phyloP scores from a whole-genome alignment of 441 rosid genomes.

The Populus tomentosa region DNA sequence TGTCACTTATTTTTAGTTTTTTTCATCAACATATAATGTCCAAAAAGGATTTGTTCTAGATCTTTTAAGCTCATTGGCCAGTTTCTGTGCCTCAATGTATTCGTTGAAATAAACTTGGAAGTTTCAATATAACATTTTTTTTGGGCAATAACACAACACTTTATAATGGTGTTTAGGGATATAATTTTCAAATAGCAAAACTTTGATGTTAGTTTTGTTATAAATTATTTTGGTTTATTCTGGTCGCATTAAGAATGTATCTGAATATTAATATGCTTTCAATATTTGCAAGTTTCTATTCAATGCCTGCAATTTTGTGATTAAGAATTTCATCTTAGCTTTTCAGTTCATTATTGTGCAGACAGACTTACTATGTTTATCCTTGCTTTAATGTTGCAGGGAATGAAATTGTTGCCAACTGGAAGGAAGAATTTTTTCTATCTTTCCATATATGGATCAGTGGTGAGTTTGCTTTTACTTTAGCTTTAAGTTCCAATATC shows the following conservation, averaged over 20 bases:
- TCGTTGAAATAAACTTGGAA: not conserved
- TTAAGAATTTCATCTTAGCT: slow-evolving; percentile 5
- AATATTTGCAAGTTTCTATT: not conserved
- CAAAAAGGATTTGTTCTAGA: not conserved
- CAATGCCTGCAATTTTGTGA: not conserved
- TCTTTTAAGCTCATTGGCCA: not conserved
- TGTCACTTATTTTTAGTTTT: not conserved
- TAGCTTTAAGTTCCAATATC: not conserved
- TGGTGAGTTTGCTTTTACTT: slow-evolving; percentile 47
- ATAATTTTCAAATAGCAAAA: not conserved
- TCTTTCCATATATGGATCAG: slow-evolving; percentile 71
- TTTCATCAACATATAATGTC: not conserved
- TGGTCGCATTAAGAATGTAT: not conserved
- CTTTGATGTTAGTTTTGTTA: not conserved
- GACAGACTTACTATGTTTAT: slow-evolving; percentile 2
- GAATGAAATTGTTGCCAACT: slow-evolving; percentile 79
- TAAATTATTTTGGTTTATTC: not conserved
- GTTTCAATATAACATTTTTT: not conserved
- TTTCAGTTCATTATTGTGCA: not conserved
- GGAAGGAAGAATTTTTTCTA: slow-evolving; percentile 74
- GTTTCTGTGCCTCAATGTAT: not conserved
- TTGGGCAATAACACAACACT: not conserved
- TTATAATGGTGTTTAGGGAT: not conserved
- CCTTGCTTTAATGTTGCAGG: slow-evolving; percentile 40
- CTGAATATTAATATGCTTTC: not conserved